A percentile compares a stretch with the other conserved stretches of the same genome.
phyloP scores from a whole-genome alignment of 306 rosid genomes.

The Potentilla sterilis region DNA sequence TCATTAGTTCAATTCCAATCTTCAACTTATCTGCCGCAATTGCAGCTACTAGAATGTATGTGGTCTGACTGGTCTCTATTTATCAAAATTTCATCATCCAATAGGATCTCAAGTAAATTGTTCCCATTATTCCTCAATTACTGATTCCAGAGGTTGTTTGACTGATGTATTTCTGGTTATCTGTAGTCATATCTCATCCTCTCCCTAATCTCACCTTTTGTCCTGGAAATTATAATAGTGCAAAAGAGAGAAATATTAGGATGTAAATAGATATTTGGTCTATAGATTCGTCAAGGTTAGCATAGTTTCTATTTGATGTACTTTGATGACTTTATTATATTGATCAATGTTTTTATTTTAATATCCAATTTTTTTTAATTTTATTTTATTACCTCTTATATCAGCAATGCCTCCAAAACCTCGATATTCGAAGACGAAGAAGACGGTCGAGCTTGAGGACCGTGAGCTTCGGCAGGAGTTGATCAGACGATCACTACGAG shows the following conservation, averaged over 20 bases:
- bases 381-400: too few relatives aligned
- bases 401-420: too few relatives aligned
- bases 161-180: neutral
- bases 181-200: neutral
- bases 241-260: neutral
- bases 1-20: constrained; percentile 76
- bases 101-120: constrained; percentile 7
- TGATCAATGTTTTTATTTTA: too few relatives aligned
- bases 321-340: too few relatives aligned
- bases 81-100: constrained; percentile 5
- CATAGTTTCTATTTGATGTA: too few relatives aligned
- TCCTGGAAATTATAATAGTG: neutral
- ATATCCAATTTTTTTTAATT: too few relatives aligned
- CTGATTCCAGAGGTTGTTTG: neutral
- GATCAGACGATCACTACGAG: too few relatives aligned
- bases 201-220: neutral
- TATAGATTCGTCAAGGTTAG: too few relatives aligned
- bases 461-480: too few relatives aligned
- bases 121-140: neutral
- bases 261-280: neutral
- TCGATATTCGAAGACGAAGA: too few relatives aligned
- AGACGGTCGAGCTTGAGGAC: too few relatives aligned
- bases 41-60: constrained; percentile 83
- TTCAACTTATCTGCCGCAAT: constrained; percentile 90
- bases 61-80: neutral